Evolutionary conservation across 2,329 filamentous ascomycete genomes (phyloP).

Genomic region (Fusarium foetens): DNA sequence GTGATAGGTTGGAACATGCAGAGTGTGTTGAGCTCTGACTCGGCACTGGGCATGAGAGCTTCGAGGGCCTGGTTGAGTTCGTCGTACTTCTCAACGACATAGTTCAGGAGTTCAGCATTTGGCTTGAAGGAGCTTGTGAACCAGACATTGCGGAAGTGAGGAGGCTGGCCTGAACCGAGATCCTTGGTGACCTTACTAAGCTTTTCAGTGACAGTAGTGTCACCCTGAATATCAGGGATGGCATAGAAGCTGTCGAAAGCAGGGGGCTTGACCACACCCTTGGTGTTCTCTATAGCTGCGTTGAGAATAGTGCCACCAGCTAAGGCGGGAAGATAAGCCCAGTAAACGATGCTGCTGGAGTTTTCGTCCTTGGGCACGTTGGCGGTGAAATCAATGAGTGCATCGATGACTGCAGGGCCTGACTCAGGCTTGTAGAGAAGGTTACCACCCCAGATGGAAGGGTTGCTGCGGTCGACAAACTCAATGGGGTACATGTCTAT

Average conservation of each 20-base stretch:
- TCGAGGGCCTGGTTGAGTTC: slow-evolving; percentile 44
- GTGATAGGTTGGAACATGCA: slow-evolving; percentile 50
- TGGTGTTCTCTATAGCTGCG: slow-evolving; percentile 47
- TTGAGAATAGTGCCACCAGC: slow-evolving; percentile 47
- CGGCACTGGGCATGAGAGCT: slow-evolving; percentile 35
- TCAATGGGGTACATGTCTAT: slow-evolving; percentile 49
- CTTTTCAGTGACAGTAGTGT: slow-evolving; percentile 43
- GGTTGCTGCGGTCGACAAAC: slow-evolving; percentile 40
- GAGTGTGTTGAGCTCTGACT: slow-evolving; percentile 45
- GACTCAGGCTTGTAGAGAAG: slow-evolving; percentile 41
- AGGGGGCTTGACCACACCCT: slow-evolving; percentile 40
- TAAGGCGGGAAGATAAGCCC: slow-evolving; percentile 47
- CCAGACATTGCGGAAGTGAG: slow-evolving; percentile 50
- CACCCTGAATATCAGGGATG: slow-evolving; percentile 36
- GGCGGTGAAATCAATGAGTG: slow-evolving; percentile 48
- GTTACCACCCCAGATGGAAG: slow-evolving; percentile 48
- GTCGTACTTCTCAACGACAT: slow-evolving; percentile 47
- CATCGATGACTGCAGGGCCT: slow-evolving; percentile 41
- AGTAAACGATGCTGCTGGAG: slow-evolving; percentile 48
- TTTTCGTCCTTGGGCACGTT: slow-evolving; percentile 48
- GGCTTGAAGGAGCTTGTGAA: slow-evolving; percentile 52
- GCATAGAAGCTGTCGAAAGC: slow-evolving; percentile 47
- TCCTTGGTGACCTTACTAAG: slow-evolving; percentile 47
- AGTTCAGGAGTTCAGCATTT: slow-evolving; percentile 48
- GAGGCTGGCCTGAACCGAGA: slow-evolving; percentile 45